Base-by-base conservation (phyloP, 345 rosid genomes). In the Pistacia integerrima region DNA sequence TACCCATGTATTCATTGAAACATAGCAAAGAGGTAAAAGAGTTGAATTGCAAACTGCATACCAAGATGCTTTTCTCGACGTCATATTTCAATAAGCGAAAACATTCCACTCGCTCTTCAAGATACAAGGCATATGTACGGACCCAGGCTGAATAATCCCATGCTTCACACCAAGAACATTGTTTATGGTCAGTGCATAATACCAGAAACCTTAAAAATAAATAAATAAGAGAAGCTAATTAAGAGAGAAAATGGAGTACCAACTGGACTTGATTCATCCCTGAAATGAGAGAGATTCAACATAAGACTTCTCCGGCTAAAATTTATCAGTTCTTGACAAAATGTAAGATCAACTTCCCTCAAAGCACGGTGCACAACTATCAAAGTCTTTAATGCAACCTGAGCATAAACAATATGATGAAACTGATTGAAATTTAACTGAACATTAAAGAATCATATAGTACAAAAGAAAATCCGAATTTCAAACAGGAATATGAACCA, bases 361-460 rank as follows among this genome's bases (percentile, higher is more conserved):
- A 79, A 3, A 55, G 87, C 83, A 54, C 86, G 86, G 67, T 87
- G 84, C 44, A 84, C 41, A 25, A 84, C 83, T 38, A 87, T 58
- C 78, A 87, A 70, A 56, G 85, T 81, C 71, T 87, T 87, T 74
- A 87, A 66, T 58, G 88, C 90, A 72, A 84, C 88, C 90, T 87
- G 82, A 55, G 71, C 6, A 69, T 11, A 18, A 18, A 56, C 5
- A 35, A n/a, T 4, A 30, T 69, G 54, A 63, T 79, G 52, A 68
- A 2, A 58, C 1, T 58, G n/a, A 35, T 13, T 64, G 69, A 38
- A 65, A 63, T 46, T 12, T 11, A 22, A 54, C 9, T 17, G n/a
- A 25, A 13, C 28, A 36, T 10, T 3, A 41, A 8, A 7, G 46
- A 41, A 33, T 57, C 11, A 30, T 56, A 52, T 16, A 51, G 35